These are phyloP conservation scores for Ocimum tenuiflorum DNA, from an alignment of 257 asterid species.

Conservation along the genomic window DNA sequence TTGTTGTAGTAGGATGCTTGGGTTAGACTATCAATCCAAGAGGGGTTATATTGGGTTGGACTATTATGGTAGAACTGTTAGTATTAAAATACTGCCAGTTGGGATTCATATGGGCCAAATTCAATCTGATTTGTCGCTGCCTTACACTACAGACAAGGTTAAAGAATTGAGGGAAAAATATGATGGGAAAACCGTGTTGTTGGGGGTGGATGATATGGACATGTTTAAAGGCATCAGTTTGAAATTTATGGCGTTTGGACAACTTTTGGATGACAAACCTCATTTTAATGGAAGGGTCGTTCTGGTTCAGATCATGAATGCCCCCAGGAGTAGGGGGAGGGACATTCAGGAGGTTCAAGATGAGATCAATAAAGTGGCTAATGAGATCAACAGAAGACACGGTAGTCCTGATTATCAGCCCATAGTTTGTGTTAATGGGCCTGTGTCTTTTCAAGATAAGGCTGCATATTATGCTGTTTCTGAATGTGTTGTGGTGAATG, in stretches of 20 bases:
- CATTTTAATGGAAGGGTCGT: slow-evolving; percentile 37
- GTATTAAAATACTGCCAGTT: too few species aligned
- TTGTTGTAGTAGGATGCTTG: slow-evolving; percentile 92
- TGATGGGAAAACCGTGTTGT: slow-evolving; percentile 47
- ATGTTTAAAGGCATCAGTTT: slow-evolving; percentile 71
- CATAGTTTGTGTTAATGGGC: too few species aligned
- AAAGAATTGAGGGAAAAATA: slow-evolving; percentile 37
- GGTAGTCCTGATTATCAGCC: too few species aligned
- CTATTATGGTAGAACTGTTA: too few species aligned
- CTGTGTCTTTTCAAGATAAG: too few species aligned
- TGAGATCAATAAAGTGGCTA: slow-evolving; percentile 47
- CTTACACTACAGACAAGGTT: slow-evolving; percentile 42
- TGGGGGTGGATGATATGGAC: too few species aligned
- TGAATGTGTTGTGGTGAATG: too few species aligned
- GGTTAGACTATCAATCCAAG: slow-evolving; percentile 44
- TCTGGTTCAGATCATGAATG: slow-evolving; percentile 66
- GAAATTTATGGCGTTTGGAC: slow-evolving; percentile 60
- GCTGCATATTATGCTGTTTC: too few species aligned
- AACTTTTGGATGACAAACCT: slow-evolving; percentile 48
- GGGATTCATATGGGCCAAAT: slow-evolving; percentile 73
- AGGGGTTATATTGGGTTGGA: too few species aligned
- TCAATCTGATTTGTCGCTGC: slow-evolving; percentile 34
- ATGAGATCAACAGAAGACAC: slow-evolving; percentile 36
- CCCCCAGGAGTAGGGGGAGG: slow-evolving; percentile 67
- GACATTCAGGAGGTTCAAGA: slow-evolving; percentile 64